Evolutionary conservation across 139 green algal species (phyloP), one percentile per base, ranked within the genome.

Genomic region (Coelastrella sp.): DNA sequence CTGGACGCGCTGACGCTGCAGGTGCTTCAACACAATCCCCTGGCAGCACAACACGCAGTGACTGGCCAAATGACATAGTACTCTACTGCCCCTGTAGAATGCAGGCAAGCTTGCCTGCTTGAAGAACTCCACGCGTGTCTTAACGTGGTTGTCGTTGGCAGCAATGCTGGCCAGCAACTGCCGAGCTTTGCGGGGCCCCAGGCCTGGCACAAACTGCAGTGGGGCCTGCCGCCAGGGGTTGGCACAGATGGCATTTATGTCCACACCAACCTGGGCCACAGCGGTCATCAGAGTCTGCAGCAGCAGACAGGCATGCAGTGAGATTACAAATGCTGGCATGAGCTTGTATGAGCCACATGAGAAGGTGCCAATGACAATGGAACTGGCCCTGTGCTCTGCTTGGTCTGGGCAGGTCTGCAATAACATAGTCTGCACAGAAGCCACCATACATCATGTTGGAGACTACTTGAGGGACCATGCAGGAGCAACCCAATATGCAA

Each of bases 181-280:
- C 0, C 79, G 70, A 0, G 97, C 96, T 90, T 99, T 99, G 82
- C 98, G 93, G 6, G 97, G 97, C 0, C 97, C 97, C 80, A 99
- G 94, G 11, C 97, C 97, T 10, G 95, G 92, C 24, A 98, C 94
- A 89, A 98, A 99, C 82, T 95, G 93, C 83, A 99, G 95, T 81
- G 92, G 65, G 7, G 94, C 70, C 17, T 93, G 85, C 27, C 94
- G 92, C 97, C 97, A 99, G 9, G 93, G 14, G 60, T 95, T 93
- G 74, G 93, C 90, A 11, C 91, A 95, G 22, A 95, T 95, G 4
- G 94, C 80, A 90, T 99, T 99, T 73, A 99, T 73, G 92, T 99
- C 96, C 0, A 89, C 49, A 9, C 73, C 63, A 58, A 95, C 93
- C 87, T 95, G 93, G 24, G 93, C 89, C 14, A 92, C 85, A 0